These are phyloP conservation scores for Pouteria campechiana DNA, from an alignment of 179 eudicot genomes.

Conservation along the genomic window DNA sequence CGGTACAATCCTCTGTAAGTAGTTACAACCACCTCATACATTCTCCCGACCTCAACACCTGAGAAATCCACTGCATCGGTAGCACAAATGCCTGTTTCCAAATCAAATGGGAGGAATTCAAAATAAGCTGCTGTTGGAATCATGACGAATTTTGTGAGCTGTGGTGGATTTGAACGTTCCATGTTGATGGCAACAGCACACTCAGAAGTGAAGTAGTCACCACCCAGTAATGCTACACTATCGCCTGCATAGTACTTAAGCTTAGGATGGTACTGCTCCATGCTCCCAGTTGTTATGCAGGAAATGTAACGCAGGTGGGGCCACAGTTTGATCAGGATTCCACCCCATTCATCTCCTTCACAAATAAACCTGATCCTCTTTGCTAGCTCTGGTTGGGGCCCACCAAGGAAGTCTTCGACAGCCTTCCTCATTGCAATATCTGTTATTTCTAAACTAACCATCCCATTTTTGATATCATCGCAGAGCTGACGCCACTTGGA, in stretches of 20 bases:
- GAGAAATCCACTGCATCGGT: slow-evolving; percentile 21
- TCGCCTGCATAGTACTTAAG: slow-evolving; percentile 27
- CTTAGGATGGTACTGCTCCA: slow-evolving; percentile 24
- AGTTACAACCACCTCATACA: slow-evolving; percentile 34
- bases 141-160: slow-evolving; percentile 17
- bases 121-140: slow-evolving; percentile 36
- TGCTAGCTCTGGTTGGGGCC: slow-evolving; percentile 19
- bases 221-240: slow-evolving; percentile 19
- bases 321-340: slow-evolving; percentile 25
- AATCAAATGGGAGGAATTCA: slow-evolving; percentile 24
- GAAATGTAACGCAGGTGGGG: slow-evolving; percentile 22
- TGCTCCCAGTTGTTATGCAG: slow-evolving; percentile 24
- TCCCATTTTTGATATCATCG: slow-evolving; percentile 18
- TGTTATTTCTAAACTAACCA: slow-evolving; percentile 12
- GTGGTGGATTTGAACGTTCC: slow-evolving; percentile 24
- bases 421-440: slow-evolving; percentile 20
- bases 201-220: slow-evolving; percentile 34
- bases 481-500: slow-evolving; percentile 22
- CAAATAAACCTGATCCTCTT: slow-evolving; percentile 11
- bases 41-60: slow-evolving; percentile 27
- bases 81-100: neutral
- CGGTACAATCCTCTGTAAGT: slow-evolving; percentile 29
- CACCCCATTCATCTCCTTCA: slow-evolving; percentile 13
- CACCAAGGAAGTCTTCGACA: slow-evolving; percentile 17
- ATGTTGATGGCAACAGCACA: slow-evolving; percentile 29